Conservation (phyloP, 768 basidiomycete genomes). For the Naganishia vaughanmartiniae region DNA sequence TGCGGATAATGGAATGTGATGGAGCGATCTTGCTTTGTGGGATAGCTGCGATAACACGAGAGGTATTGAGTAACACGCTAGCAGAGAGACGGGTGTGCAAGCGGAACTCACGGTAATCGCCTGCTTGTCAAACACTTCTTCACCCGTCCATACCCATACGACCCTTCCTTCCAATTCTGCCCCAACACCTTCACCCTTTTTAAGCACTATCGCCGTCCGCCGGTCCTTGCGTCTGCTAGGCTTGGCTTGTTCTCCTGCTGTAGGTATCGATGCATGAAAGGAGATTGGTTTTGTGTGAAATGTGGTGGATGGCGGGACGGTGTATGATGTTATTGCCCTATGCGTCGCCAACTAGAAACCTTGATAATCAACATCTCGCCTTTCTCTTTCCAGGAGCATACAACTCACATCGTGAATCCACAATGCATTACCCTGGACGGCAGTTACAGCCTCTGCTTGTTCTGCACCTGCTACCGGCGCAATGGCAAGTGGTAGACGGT, state of each 20-base stretch:
- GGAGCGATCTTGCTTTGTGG: constrained; percentile 13
- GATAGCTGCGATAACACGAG: neutral
- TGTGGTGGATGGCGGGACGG: constrained; percentile 44
- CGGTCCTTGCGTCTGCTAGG: constrained; percentile 34
- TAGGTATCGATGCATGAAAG: constrained; percentile 32
- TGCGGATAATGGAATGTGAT: constrained; percentile 22
- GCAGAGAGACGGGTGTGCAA: neutral
- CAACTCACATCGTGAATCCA: constrained; percentile 52
- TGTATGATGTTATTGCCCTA: constrained; percentile 46
- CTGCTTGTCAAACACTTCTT: constrained; percentile 41
- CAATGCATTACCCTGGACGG: constrained; percentile 50
- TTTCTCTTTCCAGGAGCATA: neutral
- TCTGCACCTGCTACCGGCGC: constrained; percentile 39
- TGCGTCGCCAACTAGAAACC: constrained; percentile 27
- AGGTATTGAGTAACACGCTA: neutral
- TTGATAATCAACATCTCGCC: no score
- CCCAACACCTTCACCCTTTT: constrained; percentile 34
- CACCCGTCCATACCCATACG: constrained; percentile 48
- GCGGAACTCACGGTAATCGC: constrained; percentile 36
- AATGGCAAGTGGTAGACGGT: constrained; percentile 36
- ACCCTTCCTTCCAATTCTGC: constrained; percentile 32
- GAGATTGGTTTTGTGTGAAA: constrained; percentile 45
- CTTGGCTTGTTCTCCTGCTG: constrained; percentile 16
- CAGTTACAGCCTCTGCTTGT: constrained; percentile 41
- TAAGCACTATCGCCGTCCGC: constrained; percentile 37